phyloP scores from a whole-genome alignment of 169 alveolate species.

The Miamiensis avidus region DNA sequence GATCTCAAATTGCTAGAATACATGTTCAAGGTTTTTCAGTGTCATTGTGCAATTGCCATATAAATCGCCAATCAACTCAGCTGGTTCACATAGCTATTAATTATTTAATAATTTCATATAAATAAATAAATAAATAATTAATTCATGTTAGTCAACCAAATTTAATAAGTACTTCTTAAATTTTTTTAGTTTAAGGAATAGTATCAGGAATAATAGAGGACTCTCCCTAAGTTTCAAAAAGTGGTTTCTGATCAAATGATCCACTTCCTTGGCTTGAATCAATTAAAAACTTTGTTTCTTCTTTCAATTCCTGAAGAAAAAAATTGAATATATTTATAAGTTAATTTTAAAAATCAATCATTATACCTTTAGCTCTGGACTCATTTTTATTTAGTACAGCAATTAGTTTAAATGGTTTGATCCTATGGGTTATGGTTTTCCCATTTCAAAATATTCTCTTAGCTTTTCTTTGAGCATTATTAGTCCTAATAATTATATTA shows the following conservation, averaged over 20 bases:
- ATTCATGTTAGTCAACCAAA: too few species aligned
- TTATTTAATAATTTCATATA: too few species aligned
- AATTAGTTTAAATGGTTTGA: constrained; percentile 38
- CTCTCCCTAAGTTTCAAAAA: too few species aligned
- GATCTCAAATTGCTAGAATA: neutral
- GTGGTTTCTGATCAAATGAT: too few species aligned
- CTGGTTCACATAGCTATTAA: too few species aligned
- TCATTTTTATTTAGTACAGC: constrained; percentile 34
- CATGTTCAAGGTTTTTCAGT: neutral
- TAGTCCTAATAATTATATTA: constrained; percentile 19
- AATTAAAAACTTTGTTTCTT: neutral
- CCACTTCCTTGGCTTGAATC: neutral
- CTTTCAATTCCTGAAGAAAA: neutral
- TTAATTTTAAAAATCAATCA: neutral
- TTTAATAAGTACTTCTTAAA: too few species aligned
- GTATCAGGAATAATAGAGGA: neutral
- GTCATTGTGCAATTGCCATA: neutral
- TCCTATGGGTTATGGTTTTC: constrained; percentile 43
- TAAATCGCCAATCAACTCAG: neutral
- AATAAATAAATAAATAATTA: too few species aligned
- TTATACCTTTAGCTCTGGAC: constrained; percentile 38
- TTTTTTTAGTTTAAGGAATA: neutral
- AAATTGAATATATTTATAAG: constrained; percentile 6
- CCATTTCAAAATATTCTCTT: constrained; percentile 45
- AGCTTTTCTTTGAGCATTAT: constrained; percentile 47